phyloP scores from a whole-genome alignment of 441 rosid species.

The Macaranga tanarius region DNA sequence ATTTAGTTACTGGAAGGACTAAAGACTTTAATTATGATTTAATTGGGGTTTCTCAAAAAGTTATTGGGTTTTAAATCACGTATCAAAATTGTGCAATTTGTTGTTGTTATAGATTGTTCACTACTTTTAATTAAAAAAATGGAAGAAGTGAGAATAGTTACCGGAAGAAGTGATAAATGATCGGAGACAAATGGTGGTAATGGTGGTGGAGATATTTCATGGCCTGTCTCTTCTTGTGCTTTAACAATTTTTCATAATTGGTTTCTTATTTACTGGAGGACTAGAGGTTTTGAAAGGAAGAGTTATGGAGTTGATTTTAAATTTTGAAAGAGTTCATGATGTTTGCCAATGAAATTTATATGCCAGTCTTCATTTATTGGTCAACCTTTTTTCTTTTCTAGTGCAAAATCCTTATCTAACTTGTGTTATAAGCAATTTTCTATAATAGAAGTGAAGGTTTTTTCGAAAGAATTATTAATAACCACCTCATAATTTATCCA shows the following conservation, averaged over 20 bases:
- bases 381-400: too few relatives aligned
- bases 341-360: too few relatives aligned
- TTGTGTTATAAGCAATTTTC: slow-evolving; percentile 38
- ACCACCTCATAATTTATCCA: slow-evolving; percentile 28
- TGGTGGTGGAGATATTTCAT: slow-evolving; percentile 33
- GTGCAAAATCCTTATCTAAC: slow-evolving; percentile 34
- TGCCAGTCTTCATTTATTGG: too few relatives aligned
- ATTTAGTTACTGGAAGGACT: too few relatives aligned
- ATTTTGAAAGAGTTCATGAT: too few relatives aligned
- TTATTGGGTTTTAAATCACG: too few relatives aligned
- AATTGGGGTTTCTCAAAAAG: too few relatives aligned
- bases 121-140: too few relatives aligned
- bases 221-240: slow-evolving; percentile 37
- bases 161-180: slow-evolving; percentile 41
- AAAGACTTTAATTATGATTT: too few relatives aligned
- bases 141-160: slow-evolving; percentile 34
- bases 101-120: too few relatives aligned
- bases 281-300: background rate
- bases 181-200: slow-evolving; percentile 18
- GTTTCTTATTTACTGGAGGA: too few relatives aligned
- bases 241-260: slow-evolving; percentile 32
- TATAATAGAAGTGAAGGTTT: slow-evolving; percentile 36
- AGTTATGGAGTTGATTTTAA: background rate
- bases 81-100: too few relatives aligned
- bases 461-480: slow-evolving; percentile 31